These are phyloP conservation scores for Claviceps spartinae DNA, from an alignment of 2,329 filamentous ascomycete species.

Conservation along the genomic window DNA sequence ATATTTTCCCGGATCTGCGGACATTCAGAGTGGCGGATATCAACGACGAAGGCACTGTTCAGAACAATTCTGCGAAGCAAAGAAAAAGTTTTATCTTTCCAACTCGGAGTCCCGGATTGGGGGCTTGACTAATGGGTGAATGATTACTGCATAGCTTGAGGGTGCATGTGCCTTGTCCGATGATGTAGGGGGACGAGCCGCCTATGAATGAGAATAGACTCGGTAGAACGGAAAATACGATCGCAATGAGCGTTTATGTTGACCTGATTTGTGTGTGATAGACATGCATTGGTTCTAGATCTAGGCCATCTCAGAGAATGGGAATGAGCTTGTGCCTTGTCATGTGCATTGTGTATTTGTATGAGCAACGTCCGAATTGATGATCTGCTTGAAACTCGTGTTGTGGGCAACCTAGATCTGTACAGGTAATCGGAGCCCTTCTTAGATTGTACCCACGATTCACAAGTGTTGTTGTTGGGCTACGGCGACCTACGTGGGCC, in stretches of 20 bases:
- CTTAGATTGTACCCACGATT: too few relatives aligned
- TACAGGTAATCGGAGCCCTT: too few relatives aligned
- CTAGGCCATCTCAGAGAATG: background rate
- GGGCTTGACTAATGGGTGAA: constrained; percentile 14
- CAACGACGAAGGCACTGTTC: constrained; percentile 15
- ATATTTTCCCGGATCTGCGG: constrained; percentile 15
- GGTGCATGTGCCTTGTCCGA: constrained; percentile 7
- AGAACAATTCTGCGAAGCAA: constrained; percentile 19
- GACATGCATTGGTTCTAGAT: background rate
- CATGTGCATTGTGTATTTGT: too few relatives aligned
- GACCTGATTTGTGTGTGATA: too few relatives aligned
- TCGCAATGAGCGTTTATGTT: background rate
- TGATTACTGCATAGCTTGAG: constrained; percentile 12
- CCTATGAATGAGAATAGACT: constrained; percentile 23
- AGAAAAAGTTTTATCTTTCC: constrained; percentile 11
- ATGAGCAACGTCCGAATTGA: too few relatives aligned
- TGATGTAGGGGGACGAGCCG: constrained; percentile 11
- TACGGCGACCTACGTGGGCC: too few relatives aligned
- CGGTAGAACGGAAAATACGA: constrained; percentile 23
- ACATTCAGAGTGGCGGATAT: constrained; percentile 17
- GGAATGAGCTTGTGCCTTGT: too few relatives aligned
- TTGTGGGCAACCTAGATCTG: too few relatives aligned
- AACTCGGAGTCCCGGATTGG: constrained; percentile 12
- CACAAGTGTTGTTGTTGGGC: too few relatives aligned
- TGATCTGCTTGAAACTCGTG: too few relatives aligned